Conservation (phyloP, 345 rosid species). For the Citrus unshiu region DNA sequence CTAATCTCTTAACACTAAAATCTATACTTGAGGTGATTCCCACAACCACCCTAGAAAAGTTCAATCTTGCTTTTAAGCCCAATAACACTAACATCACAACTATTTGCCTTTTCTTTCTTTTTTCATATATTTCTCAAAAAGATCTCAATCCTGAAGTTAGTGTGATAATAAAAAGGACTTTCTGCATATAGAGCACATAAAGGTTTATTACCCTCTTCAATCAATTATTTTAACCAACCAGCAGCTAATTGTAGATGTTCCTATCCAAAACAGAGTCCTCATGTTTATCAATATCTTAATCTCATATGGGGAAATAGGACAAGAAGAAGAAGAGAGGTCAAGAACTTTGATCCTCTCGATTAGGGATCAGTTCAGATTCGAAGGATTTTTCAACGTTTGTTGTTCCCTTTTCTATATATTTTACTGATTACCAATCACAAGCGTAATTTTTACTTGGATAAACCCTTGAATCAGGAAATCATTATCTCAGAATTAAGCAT, state of each 20-base stretch:
- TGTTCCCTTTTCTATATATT: not conserved
- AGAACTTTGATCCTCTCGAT: not conserved
- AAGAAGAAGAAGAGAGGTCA: not conserved
- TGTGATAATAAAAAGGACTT: not conserved
- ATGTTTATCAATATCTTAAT: not conserved
- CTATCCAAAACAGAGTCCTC: not conserved
- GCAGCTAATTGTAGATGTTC: not conserved
- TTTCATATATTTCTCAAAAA: not conserved
- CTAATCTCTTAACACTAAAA: not conserved
- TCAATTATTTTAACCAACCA: not conserved
- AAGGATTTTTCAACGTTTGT: not conserved
- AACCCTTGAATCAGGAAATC: not conserved
- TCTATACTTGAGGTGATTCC: not conserved
- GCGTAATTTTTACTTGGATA: not conserved
- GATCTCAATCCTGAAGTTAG: not conserved
- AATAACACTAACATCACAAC: not conserved
- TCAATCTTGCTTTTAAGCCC: not conserved
- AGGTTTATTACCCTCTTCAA: not conserved
- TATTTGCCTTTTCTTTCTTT: too few relatives aligned
- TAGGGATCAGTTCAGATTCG: not conserved
- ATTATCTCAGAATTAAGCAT: not conserved
- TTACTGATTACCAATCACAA: not conserved
- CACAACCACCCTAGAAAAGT: not conserved
- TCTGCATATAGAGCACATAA: not conserved
- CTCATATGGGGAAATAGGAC: not conserved